Evolutionary conservation across 2,329 filamentous ascomycete genomes (phyloP).

Genomic region (Talaromyces verruculosus): DNA sequence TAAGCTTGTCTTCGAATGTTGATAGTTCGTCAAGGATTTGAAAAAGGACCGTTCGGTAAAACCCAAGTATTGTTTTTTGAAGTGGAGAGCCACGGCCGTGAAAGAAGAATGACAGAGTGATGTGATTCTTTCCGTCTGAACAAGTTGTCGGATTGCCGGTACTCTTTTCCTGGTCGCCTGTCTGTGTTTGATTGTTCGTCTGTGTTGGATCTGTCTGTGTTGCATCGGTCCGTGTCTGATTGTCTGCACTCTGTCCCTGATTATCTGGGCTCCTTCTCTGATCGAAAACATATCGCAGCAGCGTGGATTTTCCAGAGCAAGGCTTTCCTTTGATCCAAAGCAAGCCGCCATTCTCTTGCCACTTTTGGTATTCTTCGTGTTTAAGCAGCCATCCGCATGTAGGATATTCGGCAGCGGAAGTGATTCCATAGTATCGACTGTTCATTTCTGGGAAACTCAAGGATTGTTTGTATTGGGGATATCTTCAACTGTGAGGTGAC

Average conservation of each 20-base stretch:
- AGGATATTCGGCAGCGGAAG: no score
- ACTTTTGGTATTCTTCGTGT: background rate
- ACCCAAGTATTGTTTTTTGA: background rate
- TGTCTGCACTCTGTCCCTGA: no score
- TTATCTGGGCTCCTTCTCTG: no score
- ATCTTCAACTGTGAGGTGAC: no score
- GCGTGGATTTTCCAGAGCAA: background rate
- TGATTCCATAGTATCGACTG: no score
- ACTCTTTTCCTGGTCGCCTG: no score
- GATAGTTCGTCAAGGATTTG: slow-evolving; percentile 5
- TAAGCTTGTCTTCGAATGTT: no score
- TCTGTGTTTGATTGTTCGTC: no score
- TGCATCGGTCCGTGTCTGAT: no score
- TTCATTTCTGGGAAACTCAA: background rate
- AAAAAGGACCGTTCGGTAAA: background rate
- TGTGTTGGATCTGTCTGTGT: no score
- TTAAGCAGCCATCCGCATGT: background rate
- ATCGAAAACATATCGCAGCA: background rate
- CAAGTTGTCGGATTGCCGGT: no score
- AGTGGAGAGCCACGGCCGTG: background rate
- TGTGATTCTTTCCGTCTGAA: no score
- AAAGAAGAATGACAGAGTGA: background rate
- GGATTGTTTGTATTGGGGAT: background rate
- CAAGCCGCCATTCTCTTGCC: background rate
- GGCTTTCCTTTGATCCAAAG: slow-evolving; percentile 7